A percentile compares a stretch with the other conserved stretches of the same genome.
phyloP scores from a whole-genome alignment of 108 stramenopile species.

The Craspedostauros australis region DNA sequence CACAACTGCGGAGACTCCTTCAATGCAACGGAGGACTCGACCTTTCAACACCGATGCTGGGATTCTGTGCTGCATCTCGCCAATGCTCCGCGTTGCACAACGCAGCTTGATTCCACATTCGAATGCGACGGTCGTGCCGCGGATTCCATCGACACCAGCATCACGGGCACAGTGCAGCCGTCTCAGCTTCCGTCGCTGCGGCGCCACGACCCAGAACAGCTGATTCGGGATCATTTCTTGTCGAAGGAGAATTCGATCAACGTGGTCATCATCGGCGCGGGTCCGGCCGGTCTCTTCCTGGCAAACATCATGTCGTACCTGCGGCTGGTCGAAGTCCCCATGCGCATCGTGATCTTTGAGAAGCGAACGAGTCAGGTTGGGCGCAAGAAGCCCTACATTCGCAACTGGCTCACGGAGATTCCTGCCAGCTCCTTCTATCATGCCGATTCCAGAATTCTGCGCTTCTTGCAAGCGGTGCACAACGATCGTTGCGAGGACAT shows the following conservation, averaged over 20 bases:
- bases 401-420: conserved; percentile 2
- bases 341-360: neutral
- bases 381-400: neutral
- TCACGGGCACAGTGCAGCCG: too few relatives aligned
- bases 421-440: too few relatives aligned
- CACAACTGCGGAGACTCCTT: too few relatives aligned
- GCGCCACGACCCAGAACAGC: neutral
- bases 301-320: conserved; percentile 1
- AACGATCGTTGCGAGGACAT: too few relatives aligned
- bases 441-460: too few relatives aligned
- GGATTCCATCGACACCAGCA: too few relatives aligned
- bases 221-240: too few relatives aligned
- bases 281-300: conserved; percentile 8
- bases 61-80: too few relatives aligned
- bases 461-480: too few relatives aligned
- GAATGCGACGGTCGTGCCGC: too few relatives aligned
- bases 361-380: neutral
- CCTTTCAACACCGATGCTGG: too few relatives aligned
- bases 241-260: conserved; percentile 7
- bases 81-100: neutral
- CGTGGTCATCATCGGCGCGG: conserved; percentile 13
- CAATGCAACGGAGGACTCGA: too few relatives aligned
- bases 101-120: conserved; percentile 4
- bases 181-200: neutral
- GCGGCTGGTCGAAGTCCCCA: neutral